Conservation (phyloP, 75 land plant species). For the Pinus tabuliformis region DNA sequence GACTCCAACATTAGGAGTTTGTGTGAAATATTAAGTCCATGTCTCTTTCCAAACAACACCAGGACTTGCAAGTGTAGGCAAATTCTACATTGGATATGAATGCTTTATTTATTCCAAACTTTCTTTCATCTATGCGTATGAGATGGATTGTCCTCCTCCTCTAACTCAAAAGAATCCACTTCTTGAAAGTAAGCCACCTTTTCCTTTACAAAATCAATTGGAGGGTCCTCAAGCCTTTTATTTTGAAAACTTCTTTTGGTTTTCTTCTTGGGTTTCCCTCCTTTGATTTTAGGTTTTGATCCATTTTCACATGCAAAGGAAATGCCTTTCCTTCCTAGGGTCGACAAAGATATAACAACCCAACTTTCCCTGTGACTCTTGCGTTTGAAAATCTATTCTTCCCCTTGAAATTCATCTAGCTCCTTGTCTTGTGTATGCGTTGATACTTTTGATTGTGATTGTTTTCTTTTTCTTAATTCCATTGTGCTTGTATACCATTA, state of each 20-base stretch:
- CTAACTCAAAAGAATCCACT: conserved; percentile 80
- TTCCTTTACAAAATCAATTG: conserved; percentile 56
- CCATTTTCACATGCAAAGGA: not conserved
- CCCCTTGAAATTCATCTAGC: no score
- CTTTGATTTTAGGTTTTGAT: not conserved
- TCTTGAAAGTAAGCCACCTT: conserved; percentile 68
- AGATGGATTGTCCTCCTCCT: conserved; percentile 41
- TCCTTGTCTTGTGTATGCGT: no score
- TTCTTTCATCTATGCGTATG: conserved; percentile 22
- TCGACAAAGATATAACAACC: not conserved
- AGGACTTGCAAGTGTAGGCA: conserved; percentile 15
- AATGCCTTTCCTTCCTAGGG: conserved; percentile 11
- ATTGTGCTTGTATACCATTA: no score
- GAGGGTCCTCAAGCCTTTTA: not conserved
- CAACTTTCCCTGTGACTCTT: no score
- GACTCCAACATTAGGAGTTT: conserved; percentile 13
- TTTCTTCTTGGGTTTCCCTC: not conserved
- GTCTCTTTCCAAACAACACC: conserved; percentile 25
- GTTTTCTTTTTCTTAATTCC: no score
- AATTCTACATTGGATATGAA: conserved; percentile 15
- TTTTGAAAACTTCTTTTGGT: not conserved
- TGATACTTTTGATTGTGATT: no score
- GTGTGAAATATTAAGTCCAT: conserved; percentile 18
- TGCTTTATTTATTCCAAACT: conserved; percentile 23
- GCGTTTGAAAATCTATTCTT: no score